Evolutionary conservation across 1,284 basidiomycete species (phyloP).

Genomic region (Erythrobasidium hasegawianum): DNA sequence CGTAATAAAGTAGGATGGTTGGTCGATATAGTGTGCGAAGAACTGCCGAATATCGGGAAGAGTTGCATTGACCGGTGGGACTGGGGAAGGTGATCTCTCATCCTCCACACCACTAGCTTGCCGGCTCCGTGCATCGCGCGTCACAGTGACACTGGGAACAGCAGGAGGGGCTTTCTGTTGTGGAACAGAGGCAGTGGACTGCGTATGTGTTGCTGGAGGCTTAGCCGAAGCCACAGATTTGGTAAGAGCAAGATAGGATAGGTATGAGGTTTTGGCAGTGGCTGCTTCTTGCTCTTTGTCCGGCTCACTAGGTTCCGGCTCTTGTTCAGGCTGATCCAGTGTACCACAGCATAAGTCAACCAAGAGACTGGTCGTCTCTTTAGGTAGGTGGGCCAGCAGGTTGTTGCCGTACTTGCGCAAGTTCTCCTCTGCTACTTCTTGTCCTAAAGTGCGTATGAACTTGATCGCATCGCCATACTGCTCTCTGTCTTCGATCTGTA

Average conservation of each 20-base stretch:
- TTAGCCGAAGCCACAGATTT: neutral
- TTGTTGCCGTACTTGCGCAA: constrained; percentile 48
- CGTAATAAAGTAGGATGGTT: constrained; percentile 71
- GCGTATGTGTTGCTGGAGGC: neutral
- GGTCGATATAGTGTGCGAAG: constrained; percentile 92
- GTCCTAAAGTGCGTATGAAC: constrained; percentile 73
- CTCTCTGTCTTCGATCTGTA: constrained; percentile 87
- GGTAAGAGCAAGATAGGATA: constrained; percentile 36
- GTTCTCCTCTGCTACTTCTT: constrained; percentile 55
- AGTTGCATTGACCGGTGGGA: neutral
- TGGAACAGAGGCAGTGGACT: constrained; percentile 40
- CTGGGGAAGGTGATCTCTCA: neutral
- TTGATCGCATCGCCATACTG: constrained; percentile 75
- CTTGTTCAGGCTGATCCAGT: constrained; percentile 19
- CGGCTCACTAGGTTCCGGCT: neutral
- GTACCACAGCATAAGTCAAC: constrained; percentile 85
- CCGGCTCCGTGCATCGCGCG: neutral
- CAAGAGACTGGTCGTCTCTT: constrained; percentile 82
- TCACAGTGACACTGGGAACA: constrained; percentile 37
- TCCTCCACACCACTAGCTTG: neutral
- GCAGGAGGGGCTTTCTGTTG: neutral
- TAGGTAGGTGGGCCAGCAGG: constrained; percentile 73
- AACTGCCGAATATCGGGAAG: constrained; percentile 76
- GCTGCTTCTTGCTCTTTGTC: constrained; percentile 11
- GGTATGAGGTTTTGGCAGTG: constrained; percentile 22